Evolutionary conservation across 1,284 basidiomycete genomes (phyloP), one percentile per base, ranked within the genome.

Genomic region (Apiotrichum akiyoshidainum): DNA sequence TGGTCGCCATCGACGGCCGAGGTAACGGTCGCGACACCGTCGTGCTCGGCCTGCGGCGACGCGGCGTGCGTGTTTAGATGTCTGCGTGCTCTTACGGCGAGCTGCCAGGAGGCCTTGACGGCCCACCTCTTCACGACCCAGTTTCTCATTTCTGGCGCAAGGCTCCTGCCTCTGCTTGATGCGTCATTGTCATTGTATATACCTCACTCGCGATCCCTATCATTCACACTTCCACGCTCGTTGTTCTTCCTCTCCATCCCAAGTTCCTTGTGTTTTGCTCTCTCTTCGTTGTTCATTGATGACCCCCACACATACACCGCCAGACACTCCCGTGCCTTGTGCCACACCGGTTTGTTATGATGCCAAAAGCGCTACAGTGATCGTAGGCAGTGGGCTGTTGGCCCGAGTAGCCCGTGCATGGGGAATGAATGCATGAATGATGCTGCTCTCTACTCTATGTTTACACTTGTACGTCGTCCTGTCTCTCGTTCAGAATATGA

Each of bases 401-500:
- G 12, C 12, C 37, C 37, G 37, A 37, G 37, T 37, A 11, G 12
- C 40, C n/a, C 17, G 14, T 54, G n/a, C n/a, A 13, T 41, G 26
- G 48, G 34, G 37, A 35, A 40, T 48, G 26, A 21, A 37, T 42
- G n/a, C n/a, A 37, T 47, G 46, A 34, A 37, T 47, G 46, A 34
- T 47, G 46, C 11, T 37, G 37, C 37, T 37, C n/a, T n/a, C 49
- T 51, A 39, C 35, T 33, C 8, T 56, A 49, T 49, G 55, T 31
- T 52, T 22, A 35, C 42, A 34, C 7, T 19, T 12, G 5, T 37
- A 17, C 13, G 31, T 16, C 33, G 21, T 10, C n/a, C n/a, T 19
- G 6, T 21, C n/a, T 3, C 34, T 17, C 10, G 8, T 21, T 40
- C 68, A 78, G 54, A 78, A 78, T 73, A 78, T 71, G 42, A 78